Evolutionary conservation across 441 rosid genomes (phyloP), one percentile per base, ranked within the genome.

Genomic region (Mallotus japonicus): DNA sequence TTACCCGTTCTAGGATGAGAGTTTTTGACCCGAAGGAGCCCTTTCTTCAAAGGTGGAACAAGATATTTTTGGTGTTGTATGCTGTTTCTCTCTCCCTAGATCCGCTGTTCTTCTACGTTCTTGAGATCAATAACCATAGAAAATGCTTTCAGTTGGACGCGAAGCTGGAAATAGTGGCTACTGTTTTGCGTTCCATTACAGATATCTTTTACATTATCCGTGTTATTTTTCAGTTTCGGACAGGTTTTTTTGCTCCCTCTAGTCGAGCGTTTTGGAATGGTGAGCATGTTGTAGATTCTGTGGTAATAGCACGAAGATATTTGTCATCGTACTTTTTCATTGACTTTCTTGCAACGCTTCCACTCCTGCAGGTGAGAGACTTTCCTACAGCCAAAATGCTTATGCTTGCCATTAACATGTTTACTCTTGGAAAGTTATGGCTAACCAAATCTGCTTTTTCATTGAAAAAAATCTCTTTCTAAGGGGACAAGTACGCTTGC

Each of bases 1-100:
- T 53, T 53, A 53, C 6, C 14, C 14, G 56, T 57, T 86, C 88
- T n/a, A 79, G 85, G 75, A 81, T 82, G 80, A 88, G 84, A 62
- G 83, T 95, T 80, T 92, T 92, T 54, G 97, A 91, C 71, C 99
- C 97, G 8, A 92, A 86, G 79, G 89, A 91, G 84, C 87, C 84
- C 64, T 79, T 92, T 73, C 97, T 95, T 11, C 77, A 88, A 37
- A 85, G 73, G 56, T 95, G 99, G 97, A 95, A 95, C 85, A 92
- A 90, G 81, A 83, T 95, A 77, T 95, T 95, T 73, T 88, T 95
- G 70, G 34, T 87, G 46, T 85, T 90, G 14, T 87, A 92, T 63
- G 83, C 91, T 62, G 69, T 92, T 75, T 91, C 97, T 5, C 90
- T 95, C 64, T 91, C 92, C 85, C 81, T 95, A 65, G 97, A 92